Conservation (phyloP, 768 basidiomycete genomes). For the Hemileccinum impolitum region DNA sequence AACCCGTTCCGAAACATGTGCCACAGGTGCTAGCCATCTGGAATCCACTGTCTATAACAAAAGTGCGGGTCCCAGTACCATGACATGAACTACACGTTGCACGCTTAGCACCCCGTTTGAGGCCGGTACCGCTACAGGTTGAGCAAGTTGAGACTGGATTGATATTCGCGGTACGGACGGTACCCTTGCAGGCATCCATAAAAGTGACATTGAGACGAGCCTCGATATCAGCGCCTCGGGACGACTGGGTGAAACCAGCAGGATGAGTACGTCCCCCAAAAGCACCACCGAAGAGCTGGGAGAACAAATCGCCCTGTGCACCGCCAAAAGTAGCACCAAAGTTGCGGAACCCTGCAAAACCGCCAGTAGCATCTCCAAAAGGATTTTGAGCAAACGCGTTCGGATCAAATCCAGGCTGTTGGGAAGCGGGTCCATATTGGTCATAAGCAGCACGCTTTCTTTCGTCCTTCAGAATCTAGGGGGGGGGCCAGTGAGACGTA, state of each 20-base stretch:
- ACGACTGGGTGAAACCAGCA: conserved; percentile 40
- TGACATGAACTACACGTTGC: conserved; percentile 75
- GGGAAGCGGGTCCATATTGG: conserved; percentile 88
- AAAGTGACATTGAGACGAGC: conserved; percentile 73
- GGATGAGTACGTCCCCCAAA: conserved; percentile 49
- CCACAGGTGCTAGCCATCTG: conserved; percentile 93
- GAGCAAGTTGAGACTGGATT: conserved; percentile 81
- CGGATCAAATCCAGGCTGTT: conserved; percentile 92
- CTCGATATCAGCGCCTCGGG: conserved; percentile 81
- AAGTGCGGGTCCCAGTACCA: conserved; percentile 85
- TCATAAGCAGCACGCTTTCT: conserved; percentile 91
- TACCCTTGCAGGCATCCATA: conserved; percentile 93
- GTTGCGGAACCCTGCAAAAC: conserved; percentile 72
- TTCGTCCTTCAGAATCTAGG: conserved; percentile 90
- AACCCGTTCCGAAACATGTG: conserved; percentile 78
- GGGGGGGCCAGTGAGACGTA: conserved; percentile 15
- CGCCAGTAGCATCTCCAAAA: conserved; percentile 49
- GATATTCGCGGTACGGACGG: conserved; percentile 68
- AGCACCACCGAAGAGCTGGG: conserved; percentile 73
- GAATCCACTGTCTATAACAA: conserved; percentile 90
- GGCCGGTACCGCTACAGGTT: conserved; percentile 80
- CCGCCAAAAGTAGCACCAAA: conserved; percentile 61
- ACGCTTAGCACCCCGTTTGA: conserved; percentile 84
- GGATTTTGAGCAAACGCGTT: conserved; percentile 65
- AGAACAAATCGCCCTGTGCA: conserved; percentile 69